Evolutionary conservation across 2,329 filamentous ascomycete genomes (phyloP).

Genomic region (Elsinoe batatas): DNA sequence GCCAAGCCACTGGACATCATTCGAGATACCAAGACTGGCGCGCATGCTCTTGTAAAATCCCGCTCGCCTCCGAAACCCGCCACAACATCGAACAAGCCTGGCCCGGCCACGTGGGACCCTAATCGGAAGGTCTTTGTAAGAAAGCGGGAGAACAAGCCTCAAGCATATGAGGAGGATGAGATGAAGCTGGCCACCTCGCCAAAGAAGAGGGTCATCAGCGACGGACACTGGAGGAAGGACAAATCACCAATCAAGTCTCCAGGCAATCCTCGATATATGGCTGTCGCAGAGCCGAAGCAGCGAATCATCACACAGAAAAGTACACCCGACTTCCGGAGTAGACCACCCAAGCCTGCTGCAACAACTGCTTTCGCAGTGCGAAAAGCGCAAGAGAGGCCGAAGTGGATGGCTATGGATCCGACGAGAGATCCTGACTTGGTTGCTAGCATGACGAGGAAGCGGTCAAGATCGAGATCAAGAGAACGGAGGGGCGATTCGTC

Average conservation of each 20-base stretch:
- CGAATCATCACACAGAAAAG: conserved; percentile 9
- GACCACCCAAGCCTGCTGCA: not conserved
- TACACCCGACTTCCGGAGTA: conserved; percentile 10
- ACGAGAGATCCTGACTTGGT: not conserved
- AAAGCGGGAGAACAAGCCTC: conserved; percentile 24
- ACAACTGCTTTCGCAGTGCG: conserved; percentile 3
- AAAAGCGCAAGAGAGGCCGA: conserved; percentile 3
- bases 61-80: conserved; percentile 3
- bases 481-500: conserved; percentile 12
- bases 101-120: conserved; percentile 20
- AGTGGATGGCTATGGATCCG: conserved; percentile 5
- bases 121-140: conserved; percentile 28
- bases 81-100: not conserved
- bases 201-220: conserved; percentile 86
- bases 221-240: conserved; percentile 63
- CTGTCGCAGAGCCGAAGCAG: conserved; percentile 4
- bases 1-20: conserved; percentile 11
- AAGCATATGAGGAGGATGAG: conserved; percentile 35
- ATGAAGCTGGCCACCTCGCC: conserved; percentile 52
- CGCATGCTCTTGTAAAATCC: conserved; percentile 7
- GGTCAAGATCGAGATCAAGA: conserved; percentile 19
- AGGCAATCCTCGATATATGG: not conserved
- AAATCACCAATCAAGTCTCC: conserved; percentile 20
- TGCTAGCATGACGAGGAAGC: not conserved
- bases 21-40: conserved; percentile 5